Conservation (phyloP, 83 land plant species). For the Larix sibirica region DNA sequence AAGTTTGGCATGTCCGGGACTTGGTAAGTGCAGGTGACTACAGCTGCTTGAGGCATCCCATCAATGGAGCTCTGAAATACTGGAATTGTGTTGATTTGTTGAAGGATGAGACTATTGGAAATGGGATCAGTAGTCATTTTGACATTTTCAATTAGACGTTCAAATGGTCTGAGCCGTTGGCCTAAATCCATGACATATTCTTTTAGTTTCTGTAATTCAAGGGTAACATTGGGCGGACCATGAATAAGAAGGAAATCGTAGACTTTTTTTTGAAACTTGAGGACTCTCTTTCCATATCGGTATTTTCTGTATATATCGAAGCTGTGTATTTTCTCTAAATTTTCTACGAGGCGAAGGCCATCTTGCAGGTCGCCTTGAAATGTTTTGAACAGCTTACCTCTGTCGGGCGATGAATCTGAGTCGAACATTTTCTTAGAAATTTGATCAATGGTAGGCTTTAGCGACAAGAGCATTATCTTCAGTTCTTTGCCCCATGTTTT, state of each 20-base stretch:
- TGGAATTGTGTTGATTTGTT: neutral
- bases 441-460: constrained; percentile 2
- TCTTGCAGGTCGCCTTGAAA: neutral
- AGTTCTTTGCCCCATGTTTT: neutral
- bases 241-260: neutral
- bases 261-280: constrained; percentile 1
- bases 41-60: neutral
- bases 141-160: neutral
- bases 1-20: neutral
- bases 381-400: neutral
- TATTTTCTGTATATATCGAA: constrained; percentile 11
- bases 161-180: neutral
- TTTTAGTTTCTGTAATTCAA: neutral
- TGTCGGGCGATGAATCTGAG: neutral
- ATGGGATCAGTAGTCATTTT: neutral
- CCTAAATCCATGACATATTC: neutral
- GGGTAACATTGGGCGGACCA: neutral
- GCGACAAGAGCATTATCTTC: neutral
- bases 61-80: neutral
- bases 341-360: constrained; percentile 12
- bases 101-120: neutral
- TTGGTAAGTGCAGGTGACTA: neutral
- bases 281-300: constrained; percentile 6
- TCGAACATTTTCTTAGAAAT: neutral
- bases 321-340: neutral